phyloP scores from a whole-genome alignment of 2,329 filamentous ascomycete genomes.

The Apiospora hydei region DNA sequence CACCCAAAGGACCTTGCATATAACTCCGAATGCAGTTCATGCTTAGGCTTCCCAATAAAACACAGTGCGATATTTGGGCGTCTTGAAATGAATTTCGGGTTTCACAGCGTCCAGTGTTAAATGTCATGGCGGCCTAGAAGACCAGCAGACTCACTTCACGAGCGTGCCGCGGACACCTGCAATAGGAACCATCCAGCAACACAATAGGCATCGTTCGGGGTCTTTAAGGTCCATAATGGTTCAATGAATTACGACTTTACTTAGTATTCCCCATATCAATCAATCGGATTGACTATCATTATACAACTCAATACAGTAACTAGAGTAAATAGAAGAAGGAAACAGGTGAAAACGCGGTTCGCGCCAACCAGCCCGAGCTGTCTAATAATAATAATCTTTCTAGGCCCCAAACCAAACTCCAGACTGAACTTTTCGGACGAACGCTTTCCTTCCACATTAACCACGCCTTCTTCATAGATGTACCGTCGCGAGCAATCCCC shows the following conservation, averaged over 20 bases:
- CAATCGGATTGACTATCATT: background rate
- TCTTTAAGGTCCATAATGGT: background rate
- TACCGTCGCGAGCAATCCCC: background rate
- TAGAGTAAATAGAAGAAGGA: no score
- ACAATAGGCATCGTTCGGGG: background rate
- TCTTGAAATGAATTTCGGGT: background rate
- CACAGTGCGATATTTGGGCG: background rate
- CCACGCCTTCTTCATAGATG: background rate
- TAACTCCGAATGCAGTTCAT: background rate
- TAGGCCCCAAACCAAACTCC: background rate
- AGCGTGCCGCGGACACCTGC: background rate
- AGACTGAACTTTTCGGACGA: background rate
- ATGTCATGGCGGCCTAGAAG: background rate
- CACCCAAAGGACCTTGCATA: background rate
- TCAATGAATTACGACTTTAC: background rate
- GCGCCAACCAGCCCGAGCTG: constrained; percentile 11
- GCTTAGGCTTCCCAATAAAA: background rate
- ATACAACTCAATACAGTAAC: background rate
- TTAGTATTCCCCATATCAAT: no score
- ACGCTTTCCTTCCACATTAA: background rate
- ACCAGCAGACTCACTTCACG: background rate
- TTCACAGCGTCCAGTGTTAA: background rate
- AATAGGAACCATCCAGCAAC: background rate
- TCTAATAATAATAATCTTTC: background rate
- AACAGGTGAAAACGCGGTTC: background rate